Percentiles rank a stretch among this genome's conserved stretches.
These are phyloP conservation scores for Aspergillus nidulans DNA, from an alignment of 495 filamentous ascomycete species.

Conservation along the genomic window DNA sequence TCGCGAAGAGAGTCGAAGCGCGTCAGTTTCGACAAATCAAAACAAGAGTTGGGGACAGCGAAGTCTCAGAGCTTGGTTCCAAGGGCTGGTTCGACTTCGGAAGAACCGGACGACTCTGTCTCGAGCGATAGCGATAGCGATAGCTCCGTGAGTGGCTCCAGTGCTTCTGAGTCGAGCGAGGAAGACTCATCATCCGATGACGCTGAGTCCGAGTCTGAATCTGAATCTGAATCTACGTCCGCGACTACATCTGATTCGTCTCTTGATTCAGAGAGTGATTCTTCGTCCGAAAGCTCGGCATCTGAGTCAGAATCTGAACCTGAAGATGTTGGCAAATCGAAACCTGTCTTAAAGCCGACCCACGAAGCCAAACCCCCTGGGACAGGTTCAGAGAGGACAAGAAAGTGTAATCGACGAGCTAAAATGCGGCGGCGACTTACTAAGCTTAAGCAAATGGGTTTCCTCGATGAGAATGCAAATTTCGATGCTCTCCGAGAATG, in stretches of 20 bases:
- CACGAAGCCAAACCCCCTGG: slow-evolving; percentile 29
- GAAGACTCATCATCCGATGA: not conserved
- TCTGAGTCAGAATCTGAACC: slow-evolving; percentile 27
- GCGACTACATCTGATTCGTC: slow-evolving; percentile 11
- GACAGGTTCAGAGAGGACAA: slow-evolving; percentile 46
- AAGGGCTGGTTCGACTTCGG: slow-evolving; percentile 15
- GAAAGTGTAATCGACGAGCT: slow-evolving; percentile 51
- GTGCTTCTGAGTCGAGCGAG: slow-evolving; percentile 8
- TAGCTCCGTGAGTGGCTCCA: slow-evolving; percentile 25
- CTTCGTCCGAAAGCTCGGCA: slow-evolving; percentile 2
- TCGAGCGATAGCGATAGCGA: slow-evolving; percentile 16
- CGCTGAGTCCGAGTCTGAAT: slow-evolving; percentile 23
- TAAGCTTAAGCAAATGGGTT: slow-evolving; percentile 46
- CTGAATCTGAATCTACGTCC: slow-evolving; percentile 15
- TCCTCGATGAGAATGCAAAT: slow-evolving; percentile 45
- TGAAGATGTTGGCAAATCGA: not conserved
- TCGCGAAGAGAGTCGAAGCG: slow-evolving; percentile 31
- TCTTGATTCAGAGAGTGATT: slow-evolving; percentile 25
- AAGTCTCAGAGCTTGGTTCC: not conserved
- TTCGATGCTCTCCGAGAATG: slow-evolving; percentile 42
- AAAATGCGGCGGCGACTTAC: slow-evolving; percentile 43
- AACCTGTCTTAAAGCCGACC: slow-evolving; percentile 14
- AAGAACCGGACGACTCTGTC: slow-evolving; percentile 1
- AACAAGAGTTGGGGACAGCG: slow-evolving; percentile 3
- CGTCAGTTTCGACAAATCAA: slow-evolving; percentile 29